Conservation (phyloP, 1,139 yeast species). For the Suhomyces kunorum region DNA sequence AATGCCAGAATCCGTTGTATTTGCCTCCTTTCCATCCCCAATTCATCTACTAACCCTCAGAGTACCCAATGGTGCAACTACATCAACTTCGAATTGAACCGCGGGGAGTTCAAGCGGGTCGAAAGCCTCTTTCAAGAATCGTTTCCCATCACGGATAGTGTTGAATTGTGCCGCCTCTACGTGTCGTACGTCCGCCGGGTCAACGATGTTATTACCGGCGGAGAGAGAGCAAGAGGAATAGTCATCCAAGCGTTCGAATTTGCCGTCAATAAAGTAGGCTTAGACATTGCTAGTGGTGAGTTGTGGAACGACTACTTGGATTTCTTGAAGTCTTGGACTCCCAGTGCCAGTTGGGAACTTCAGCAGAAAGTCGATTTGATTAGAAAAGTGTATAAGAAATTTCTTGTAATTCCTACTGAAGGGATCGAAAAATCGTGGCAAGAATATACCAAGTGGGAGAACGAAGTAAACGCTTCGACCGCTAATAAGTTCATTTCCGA, state of each 20-base stretch:
- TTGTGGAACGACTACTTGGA: conserved; percentile 83
- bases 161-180: conserved; percentile 72
- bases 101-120: conserved; percentile 69
- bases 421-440: conserved; percentile 81
- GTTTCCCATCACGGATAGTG: conserved; percentile 58
- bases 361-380: conserved; percentile 79
- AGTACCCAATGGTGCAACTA: conserved; percentile 74
- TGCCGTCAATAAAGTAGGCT: conserved; percentile 75
- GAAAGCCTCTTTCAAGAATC: conserved; percentile 66
- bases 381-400: conserved; percentile 71
- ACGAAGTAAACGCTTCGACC: conserved; percentile 67
- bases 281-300: conserved; percentile 69
- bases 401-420: conserved; percentile 70
- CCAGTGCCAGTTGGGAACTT: conserved; percentile 81
- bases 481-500: conserved; percentile 88
- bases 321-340: conserved; percentile 79
- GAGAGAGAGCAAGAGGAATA: conserved; percentile 75
- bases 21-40: too few relatives aligned
- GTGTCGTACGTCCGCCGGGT: conserved; percentile 77
- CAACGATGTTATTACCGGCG: conserved; percentile 79
- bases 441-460: conserved; percentile 81
- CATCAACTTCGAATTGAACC: conserved; percentile 64
- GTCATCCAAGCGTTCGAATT: conserved; percentile 84
- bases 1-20: too few relatives aligned
- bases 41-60: conserved; percentile 24